These are phyloP conservation scores for Xylariaceae sp. DNA, from an alignment of 2,329 filamentous ascomycete genomes.

Conservation along the genomic window DNA sequence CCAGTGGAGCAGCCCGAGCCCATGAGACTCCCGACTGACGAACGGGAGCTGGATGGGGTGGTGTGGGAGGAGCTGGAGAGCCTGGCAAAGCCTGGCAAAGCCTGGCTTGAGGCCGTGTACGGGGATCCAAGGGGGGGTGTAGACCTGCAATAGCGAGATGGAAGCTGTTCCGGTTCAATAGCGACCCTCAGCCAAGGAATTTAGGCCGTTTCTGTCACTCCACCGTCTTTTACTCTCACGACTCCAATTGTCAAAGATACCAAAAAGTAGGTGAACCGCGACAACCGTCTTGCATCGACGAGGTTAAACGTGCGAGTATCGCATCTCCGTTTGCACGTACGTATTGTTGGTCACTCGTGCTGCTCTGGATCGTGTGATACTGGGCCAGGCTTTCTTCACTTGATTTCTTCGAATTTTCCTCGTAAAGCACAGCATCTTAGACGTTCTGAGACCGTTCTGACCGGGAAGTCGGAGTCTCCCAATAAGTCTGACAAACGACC, in stretches of 20 bases:
- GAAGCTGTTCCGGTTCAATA: constrained; percentile 28
- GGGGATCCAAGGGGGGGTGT: constrained; percentile 10
- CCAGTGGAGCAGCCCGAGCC: constrained; percentile 24
- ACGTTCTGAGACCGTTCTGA: not conserved
- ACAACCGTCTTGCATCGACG: too few species aligned
- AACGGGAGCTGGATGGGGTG: constrained; percentile 24
- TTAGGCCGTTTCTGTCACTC: constrained; percentile 18
- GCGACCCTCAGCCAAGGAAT: constrained; percentile 28
- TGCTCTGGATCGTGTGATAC: too few species aligned
- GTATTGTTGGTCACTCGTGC: too few species aligned
- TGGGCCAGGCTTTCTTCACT: too few species aligned
- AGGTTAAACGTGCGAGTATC: too few species aligned
- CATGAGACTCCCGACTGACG: constrained; percentile 27
- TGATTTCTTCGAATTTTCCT: too few species aligned
- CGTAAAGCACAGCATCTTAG: too few species aligned
- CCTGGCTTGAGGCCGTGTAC: constrained; percentile 23
- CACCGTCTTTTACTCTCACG: constrained; percentile 12
- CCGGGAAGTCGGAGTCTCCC: constrained; percentile 2
- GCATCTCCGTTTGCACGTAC: too few species aligned
- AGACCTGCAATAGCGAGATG: constrained; percentile 26
- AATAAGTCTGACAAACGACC: constrained; percentile 5
- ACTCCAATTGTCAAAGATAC: constrained; percentile 4
- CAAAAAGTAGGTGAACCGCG: not conserved
- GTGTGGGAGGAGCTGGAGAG: constrained; percentile 18
- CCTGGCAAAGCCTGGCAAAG: not conserved